Conservation (phyloP, 306 rosid genomes). For the Trifolium dubium region DNA sequence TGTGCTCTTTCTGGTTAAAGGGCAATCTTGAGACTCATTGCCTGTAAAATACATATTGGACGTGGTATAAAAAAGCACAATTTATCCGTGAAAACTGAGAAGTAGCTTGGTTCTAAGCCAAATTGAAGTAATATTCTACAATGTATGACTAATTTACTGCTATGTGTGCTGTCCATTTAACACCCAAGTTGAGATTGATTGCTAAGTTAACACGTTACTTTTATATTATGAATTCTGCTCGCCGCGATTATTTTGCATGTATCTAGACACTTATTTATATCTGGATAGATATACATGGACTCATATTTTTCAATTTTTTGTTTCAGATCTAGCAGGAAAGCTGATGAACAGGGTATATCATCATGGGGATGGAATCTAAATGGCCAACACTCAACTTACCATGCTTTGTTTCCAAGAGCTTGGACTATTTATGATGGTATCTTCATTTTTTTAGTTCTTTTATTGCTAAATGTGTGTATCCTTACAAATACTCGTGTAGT, state of each 20-base stretch:
- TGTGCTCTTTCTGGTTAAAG: neutral
- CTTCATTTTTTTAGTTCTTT: constrained; percentile 38
- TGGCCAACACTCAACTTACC: constrained; percentile 98
- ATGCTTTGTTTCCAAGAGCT: constrained; percentile 99
- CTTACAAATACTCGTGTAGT: constrained; percentile 33
- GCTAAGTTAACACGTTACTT: constrained; percentile 14
- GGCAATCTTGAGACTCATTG: neutral
- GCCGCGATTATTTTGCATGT: constrained; percentile 19
- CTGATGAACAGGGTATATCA: constrained; percentile 83
- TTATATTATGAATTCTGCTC: constrained; percentile 19
- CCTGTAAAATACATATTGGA: neutral
- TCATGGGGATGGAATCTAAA: constrained; percentile 99
- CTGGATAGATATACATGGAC: constrained; percentile 12
- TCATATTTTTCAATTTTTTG: constrained; percentile 34
- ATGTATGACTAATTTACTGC: constrained; percentile 23
- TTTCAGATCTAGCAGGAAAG: constrained; percentile 59
- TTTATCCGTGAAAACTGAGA: neutral
- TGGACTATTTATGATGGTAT: constrained; percentile 99
- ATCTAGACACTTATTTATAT: constrained; percentile 15
- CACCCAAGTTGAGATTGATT: neutral
- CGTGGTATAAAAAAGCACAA: neutral
- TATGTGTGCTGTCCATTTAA: constrained; percentile 3
- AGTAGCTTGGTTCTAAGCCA: constrained; percentile 1
- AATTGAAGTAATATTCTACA: neutral
- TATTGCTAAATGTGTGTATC: constrained; percentile 9